phyloP scores from a whole-genome alignment of 768 basidiomycete genomes.

The Piloderma croceum region DNA sequence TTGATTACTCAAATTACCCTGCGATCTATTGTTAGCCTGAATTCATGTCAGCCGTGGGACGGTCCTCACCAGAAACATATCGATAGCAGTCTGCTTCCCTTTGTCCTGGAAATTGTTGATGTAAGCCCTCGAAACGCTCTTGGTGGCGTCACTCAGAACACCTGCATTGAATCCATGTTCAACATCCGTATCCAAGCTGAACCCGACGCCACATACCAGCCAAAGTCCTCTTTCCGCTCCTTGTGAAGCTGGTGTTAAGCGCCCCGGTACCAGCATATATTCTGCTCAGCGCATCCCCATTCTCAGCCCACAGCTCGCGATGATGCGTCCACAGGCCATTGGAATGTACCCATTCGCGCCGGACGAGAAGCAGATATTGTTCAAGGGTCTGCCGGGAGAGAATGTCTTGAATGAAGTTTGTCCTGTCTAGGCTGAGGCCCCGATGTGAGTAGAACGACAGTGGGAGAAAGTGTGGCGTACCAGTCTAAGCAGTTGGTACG shows the following conservation, averaged over 20 bases:
- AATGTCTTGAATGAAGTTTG: slow-evolving; percentile 96
- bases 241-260: slow-evolving; percentile 91
- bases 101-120: slow-evolving; percentile 98
- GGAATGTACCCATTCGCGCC: slow-evolving; percentile 69
- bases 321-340: slow-evolving; percentile 77
- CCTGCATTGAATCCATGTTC: too few species aligned
- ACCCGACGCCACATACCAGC: slow-evolving; percentile 56
- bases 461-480: slow-evolving; percentile 35
- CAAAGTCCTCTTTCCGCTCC: slow-evolving; percentile 90
- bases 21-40: slow-evolving; percentile 8
- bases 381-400: slow-evolving; percentile 78
- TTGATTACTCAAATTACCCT: slow-evolving; percentile 93
- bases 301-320: slow-evolving; percentile 95
- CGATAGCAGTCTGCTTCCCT: slow-evolving; percentile 89
- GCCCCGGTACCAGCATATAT: slow-evolving; percentile 95
- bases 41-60: background rate
- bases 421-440: slow-evolving; percentile 76
- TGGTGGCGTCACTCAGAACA: slow-evolving; percentile 91
- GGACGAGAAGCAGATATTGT: slow-evolving; percentile 74
- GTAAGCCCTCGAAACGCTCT: slow-evolving; percentile 92
- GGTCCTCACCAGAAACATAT: slow-evolving; percentile 79
- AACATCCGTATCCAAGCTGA: too few species aligned
- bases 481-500: slow-evolving; percentile 95
- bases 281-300: slow-evolving; percentile 85
- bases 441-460: slow-evolving; percentile 2